These are phyloP conservation scores for Thielaviopsis musarum DNA, from an alignment of 2,329 filamentous ascomycete genomes.

Conservation along the genomic window DNA sequence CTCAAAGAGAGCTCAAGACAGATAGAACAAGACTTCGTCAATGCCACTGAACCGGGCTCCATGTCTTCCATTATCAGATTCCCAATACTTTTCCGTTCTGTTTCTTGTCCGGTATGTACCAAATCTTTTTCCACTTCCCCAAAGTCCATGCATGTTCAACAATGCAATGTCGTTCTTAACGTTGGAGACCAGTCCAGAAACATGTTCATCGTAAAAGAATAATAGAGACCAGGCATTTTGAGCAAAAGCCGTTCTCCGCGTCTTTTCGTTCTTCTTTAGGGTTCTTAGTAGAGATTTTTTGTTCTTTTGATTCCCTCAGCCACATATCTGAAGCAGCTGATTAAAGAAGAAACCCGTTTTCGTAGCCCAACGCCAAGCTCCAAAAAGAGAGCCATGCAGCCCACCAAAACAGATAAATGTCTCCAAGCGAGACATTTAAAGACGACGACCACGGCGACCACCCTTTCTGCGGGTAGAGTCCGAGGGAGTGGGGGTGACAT, in stretches of 20 bases:
- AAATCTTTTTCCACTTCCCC: not conserved
- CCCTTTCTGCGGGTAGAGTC: conserved; percentile 99
- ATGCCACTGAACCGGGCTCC: not conserved
- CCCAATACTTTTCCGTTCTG: not conserved
- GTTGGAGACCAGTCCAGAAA: conserved; percentile 12
- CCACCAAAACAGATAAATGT: conserved; percentile 12
- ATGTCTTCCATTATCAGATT: not conserved
- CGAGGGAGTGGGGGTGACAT: conserved; percentile 96
- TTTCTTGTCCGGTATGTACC: not conserved
- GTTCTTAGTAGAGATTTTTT: conserved; percentile 12
- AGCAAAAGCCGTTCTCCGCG: conserved; percentile 12
- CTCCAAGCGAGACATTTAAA: conserved; percentile 39
- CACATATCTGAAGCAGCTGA: conserved; percentile 12
- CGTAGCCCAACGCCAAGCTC: conserved; percentile 11
- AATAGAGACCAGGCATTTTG: conserved; percentile 12
- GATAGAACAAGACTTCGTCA: not conserved
- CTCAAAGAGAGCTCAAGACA: not conserved
- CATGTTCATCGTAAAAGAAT: conserved; percentile 14
- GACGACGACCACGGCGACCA: conserved; percentile 99
- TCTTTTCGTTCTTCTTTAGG: conserved; percentile 13
- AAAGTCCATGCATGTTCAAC: not conserved
- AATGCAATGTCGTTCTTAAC: not conserved
- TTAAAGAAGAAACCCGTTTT: conserved; percentile 13
- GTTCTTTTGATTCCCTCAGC: conserved; percentile 13
- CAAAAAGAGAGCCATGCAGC: conserved; percentile 10